A percentile compares a stretch with the other conserved stretches of the same genome.
Evolutionary conservation across 768 basidiomycete genomes (phyloP).

Genomic region (Dictyophora rubrovolvata): DNA sequence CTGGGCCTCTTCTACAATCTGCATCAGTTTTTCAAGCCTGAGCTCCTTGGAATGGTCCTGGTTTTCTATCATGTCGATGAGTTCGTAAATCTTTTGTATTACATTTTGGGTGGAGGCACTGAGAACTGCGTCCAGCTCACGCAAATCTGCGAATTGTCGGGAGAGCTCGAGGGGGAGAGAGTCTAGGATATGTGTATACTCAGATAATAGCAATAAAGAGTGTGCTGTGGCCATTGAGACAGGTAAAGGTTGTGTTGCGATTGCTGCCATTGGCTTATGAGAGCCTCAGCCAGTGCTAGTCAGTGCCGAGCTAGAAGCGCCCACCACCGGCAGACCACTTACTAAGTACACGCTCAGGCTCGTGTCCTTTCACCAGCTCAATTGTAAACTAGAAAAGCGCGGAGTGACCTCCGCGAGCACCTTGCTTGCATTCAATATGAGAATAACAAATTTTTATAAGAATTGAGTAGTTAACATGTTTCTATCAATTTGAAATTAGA

Average conservation of each 20-base stretch:
- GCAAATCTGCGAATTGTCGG: conserved; percentile 87
- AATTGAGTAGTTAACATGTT: no score
- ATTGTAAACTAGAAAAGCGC: no score
- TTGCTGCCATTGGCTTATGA: neutral
- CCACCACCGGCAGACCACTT: no score
- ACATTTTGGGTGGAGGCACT: conserved; percentile 78
- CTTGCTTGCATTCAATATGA: no score
- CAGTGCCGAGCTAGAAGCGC: neutral
- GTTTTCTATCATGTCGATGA: conserved; percentile 69
- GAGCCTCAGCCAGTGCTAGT: neutral
- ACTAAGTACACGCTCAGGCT: no score
- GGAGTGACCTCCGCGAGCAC: no score
- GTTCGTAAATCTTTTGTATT: conserved; percentile 63
- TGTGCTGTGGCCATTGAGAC: conserved; percentile 16
- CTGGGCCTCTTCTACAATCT: conserved; percentile 89
- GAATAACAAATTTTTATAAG: no score
- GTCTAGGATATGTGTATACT: conserved; percentile 89
- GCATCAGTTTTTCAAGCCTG: conserved; percentile 76
- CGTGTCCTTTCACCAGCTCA: no score
- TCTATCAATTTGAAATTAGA: no score
- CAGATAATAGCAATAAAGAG: conserved; percentile 60
- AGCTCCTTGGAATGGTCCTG: conserved; percentile 50
- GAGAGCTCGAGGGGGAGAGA: conserved; percentile 91
- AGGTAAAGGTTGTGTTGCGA: neutral
- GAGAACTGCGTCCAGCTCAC: conserved; percentile 96